Evolutionary conservation across 1,284 basidiomycete species (phyloP), one percentile per base, ranked within the genome.

Genomic region (Austroboletus novae-zelandiae): DNA sequence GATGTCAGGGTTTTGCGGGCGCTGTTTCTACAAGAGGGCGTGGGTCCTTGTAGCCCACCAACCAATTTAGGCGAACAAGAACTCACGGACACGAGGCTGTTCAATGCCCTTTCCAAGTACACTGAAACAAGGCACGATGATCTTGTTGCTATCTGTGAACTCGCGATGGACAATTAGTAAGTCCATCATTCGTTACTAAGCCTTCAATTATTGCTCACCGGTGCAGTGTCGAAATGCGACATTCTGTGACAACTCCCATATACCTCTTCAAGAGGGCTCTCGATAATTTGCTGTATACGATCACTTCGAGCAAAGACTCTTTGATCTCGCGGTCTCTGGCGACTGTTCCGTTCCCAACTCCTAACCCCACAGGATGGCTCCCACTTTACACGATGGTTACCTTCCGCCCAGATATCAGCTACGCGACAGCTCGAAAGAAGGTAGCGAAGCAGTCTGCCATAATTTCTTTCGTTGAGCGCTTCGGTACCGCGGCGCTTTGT

Each of bases 301-400:
- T 85, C 53, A 83, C 77, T 51, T 74, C 77, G 51, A 72, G 71
- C 66, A 71, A 68, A 62, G 71, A 71, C 63, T 69, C 73, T 53
- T 71, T 71, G 52, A 59, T 76, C 60, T 69, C 67, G 46, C 72
- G 72, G 51, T 61, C 56, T 45, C 57, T 82, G 52, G 67, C 76
- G 50, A 71, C 62, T 51, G 71, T 74, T 44, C 72, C 83, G 15
- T 91, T 86, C 65, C 76, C 80, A 42, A 64, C 79, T 52, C 64
- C 68, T 46, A 68, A 74, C 48, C 82, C 86, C 35, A 69, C 70
- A 51, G 90, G 89, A 32, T 99, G 96, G 96, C 79, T 92, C 51
- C 91, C 92, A 45, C 77, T 97, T 47, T 99, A 99, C 70, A 91
- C 91, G 31, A 96, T 98, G 94, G 90, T 97, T 57, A 98, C 96